Conservation (phyloP, 805 yeast genomes). For the Saccharomyces mikatae region DNA sequence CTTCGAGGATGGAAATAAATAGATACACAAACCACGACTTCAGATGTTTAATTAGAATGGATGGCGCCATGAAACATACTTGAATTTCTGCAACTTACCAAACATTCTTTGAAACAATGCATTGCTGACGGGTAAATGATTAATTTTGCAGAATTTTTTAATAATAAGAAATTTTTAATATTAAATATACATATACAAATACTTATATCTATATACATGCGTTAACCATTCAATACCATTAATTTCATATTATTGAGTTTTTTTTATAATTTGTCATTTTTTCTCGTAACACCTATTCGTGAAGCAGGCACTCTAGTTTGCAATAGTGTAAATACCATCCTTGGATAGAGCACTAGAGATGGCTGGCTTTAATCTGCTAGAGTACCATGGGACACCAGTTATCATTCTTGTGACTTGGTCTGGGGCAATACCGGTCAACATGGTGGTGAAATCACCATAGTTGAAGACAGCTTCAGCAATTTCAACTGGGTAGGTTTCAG, state of each 20-base stretch:
- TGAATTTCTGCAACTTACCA: too few species aligned
- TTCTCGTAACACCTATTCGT: not conserved
- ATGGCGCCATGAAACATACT: too few species aligned
- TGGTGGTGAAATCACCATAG: not conserved
- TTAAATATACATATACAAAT: not conserved
- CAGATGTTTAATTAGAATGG: too few species aligned
- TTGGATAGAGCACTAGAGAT: conserved; percentile 1
- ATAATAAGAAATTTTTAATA: not conserved
- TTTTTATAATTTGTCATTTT: not conserved
- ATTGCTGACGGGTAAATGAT: too few species aligned
- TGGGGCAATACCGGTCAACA: not conserved
- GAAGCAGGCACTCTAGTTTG: not conserved
- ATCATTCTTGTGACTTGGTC: conserved; percentile 10
- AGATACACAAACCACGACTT: too few species aligned
- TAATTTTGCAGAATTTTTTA: not conserved
- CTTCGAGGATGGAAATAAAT: too few species aligned
- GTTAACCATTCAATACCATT: not conserved
- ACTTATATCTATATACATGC: not conserved
- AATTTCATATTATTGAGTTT: not conserved
- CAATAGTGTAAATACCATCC: not conserved
- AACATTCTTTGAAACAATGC: too few species aligned
- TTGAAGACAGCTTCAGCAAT: not conserved
- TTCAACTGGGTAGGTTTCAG: not conserved
- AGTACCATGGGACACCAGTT: conserved; percentile 31
- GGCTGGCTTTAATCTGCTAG: conserved; percentile 17